Base-by-base conservation (phyloP, 345 rosid genomes). In the Sonneratia alba region DNA sequence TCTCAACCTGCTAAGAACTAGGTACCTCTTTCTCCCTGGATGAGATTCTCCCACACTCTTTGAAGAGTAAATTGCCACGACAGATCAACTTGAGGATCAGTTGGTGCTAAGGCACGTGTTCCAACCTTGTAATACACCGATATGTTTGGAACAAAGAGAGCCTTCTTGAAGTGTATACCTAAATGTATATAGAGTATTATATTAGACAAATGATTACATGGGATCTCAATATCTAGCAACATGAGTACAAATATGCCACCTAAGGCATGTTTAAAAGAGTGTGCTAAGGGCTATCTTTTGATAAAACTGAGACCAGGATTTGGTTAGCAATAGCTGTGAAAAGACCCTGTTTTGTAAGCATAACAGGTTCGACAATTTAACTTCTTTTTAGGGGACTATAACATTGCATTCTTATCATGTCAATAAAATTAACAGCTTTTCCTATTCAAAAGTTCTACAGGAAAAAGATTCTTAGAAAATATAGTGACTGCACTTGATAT, bases 121-220 rank as follows among this genome's bases (percentile, higher is more conserved):
- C 94, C 97, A 73, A 95, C 94, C 85, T 92, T 88, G 88, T 86
- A 42, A 81, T 92, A 90, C 65, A 88, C 84, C 0, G 98, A 90
- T 74, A 83, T 74, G 73, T 91, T 95, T 22, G 97, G 97, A 13
- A 88, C 97, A 86, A 95, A 95, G 42, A 95, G 84, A 0, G 97
- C 99, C 83, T 81, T 92, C 81, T 85, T 83, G 93, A 95, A 92
- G 70, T 74, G 66, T 79, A 95, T 88, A 72, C 94, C 98, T 95
- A 76, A 43, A 68, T 43, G 22, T 67, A 21, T 22, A 1, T 22
- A 59, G 36, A 24, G 64, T 24, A 24, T 22, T n/a, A 59, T 55
- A 24, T 22, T 59, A 59, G 13, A 59, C 36, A 1, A 59, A 24
- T 22, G 14, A 59, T 13, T 34, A 32, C 3, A 12, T 14, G 24